phyloP scores from a whole-genome alignment of 2,329 filamentous ascomycete genomes.

The Ophiocordyceps sinensis region DNA sequence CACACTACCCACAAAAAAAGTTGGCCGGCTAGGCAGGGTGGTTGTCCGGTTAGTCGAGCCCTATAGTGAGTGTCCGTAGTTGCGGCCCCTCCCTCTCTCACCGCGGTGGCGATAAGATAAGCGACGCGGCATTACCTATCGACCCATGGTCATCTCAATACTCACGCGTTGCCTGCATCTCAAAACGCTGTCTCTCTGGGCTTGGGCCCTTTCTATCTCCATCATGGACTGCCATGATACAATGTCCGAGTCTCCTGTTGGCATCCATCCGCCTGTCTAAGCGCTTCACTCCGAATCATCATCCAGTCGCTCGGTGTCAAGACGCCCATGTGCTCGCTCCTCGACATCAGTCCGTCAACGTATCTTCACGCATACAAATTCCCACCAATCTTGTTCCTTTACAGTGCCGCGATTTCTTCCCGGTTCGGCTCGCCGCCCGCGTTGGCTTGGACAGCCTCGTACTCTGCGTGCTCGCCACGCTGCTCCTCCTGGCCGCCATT shows the following conservation, averaged over 20 bases:
- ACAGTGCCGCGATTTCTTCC: constrained; percentile 10
- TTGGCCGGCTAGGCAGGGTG: no score
- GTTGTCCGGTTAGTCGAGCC: no score
- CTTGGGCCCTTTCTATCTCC: neutral
- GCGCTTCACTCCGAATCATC: neutral
- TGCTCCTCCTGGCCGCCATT: neutral
- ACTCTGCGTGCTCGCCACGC: constrained; percentile 2
- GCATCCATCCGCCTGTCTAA: neutral
- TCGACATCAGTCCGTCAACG: neutral
- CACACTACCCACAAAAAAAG: no score
- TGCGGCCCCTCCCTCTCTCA: no score
- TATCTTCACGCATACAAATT: neutral
- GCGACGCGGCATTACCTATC: no score
- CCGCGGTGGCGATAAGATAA: no score
- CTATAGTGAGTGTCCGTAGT: no score
- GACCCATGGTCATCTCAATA: no score
- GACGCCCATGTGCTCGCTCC: neutral
- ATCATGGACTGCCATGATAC: neutral
- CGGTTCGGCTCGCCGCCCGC: constrained; percentile 5
- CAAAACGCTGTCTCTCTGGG: neutral
- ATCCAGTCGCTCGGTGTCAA: neutral
- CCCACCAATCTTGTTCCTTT: neutral
- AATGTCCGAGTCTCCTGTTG: neutral
- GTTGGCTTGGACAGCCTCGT: constrained; percentile 4
- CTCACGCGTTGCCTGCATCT: neutral